Conservation (phyloP, 768 basidiomycete genomes). For the Mycena albidolilacea region DNA sequence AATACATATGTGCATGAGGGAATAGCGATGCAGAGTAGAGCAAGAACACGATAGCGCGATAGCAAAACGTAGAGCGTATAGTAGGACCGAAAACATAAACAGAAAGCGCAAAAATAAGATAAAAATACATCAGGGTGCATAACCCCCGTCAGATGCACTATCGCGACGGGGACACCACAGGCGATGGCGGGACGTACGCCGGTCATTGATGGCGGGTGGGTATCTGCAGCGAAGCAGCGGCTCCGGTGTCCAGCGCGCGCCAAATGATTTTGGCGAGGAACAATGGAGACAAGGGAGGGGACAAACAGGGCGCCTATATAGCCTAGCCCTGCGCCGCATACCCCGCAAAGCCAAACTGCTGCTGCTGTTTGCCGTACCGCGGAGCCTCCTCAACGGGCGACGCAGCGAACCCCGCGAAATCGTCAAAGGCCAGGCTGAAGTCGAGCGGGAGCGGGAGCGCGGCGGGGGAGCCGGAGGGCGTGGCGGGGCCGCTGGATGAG, state of each 20-base stretch:
- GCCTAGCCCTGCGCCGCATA: conserved; percentile 16
- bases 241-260: background rate
- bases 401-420: background rate
- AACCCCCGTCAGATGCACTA: conserved; percentile 39
- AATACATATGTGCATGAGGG: conserved; percentile 23
- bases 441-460: conserved; percentile 26
- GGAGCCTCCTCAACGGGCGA: conserved; percentile 16
- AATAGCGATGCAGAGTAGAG: background rate
- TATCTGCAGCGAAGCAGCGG: background rate
- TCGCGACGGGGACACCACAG: conserved; percentile 32
- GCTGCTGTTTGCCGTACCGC: conserved; percentile 13
- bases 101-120: conserved; percentile 23
- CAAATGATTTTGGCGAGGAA: background rate
- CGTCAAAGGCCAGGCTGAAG: background rate
- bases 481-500: conserved; percentile 36
- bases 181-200: conserved; percentile 33
- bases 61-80: background rate
- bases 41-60: conserved; percentile 19
- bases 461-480: conserved; percentile 28
- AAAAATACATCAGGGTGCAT: conserved; percentile 26
- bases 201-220: background rate
- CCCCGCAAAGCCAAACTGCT: conserved; percentile 23
- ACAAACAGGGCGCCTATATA: conserved; percentile 6
- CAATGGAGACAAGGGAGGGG: conserved; percentile 24
- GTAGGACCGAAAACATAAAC: conserved; percentile 2